Percentiles rank a stretch among this genome's conserved stretches.
phyloP scores from a whole-genome alignment of 1,284 basidiomycete genomes.

The Leccinum subspadiceum region DNA sequence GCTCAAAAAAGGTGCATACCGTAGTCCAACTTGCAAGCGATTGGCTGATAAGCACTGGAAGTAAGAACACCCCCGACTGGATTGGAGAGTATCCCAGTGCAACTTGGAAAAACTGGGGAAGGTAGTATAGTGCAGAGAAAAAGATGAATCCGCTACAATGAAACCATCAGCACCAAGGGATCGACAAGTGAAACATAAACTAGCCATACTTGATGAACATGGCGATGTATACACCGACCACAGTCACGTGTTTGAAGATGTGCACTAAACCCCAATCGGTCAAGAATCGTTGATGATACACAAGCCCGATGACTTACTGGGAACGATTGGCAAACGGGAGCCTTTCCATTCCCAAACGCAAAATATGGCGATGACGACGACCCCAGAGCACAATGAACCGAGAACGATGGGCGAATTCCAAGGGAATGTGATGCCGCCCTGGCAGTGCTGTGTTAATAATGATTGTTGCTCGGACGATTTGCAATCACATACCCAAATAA shows the following conservation, averaged over 20 bases:
- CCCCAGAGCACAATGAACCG: constrained; percentile 57
- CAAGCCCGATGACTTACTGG: constrained; percentile 44
- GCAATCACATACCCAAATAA: constrained; percentile 61
- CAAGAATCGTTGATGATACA: neutral
- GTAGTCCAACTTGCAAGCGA: constrained; percentile 54
- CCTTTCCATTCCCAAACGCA: constrained; percentile 73
- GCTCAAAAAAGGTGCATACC: constrained; percentile 36
- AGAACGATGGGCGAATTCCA: constrained; percentile 67
- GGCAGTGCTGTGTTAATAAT: constrained; percentile 3
- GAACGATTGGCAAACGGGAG: constrained; percentile 65
- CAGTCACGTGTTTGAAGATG: constrained; percentile 72
- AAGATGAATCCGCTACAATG: constrained; percentile 52
- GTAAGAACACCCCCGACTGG: constrained; percentile 32
- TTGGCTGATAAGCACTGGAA: constrained; percentile 49
- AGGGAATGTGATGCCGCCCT: constrained; percentile 70
- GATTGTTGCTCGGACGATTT: neutral
- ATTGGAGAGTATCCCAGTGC: constrained; percentile 49
- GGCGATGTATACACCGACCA: constrained; percentile 63
- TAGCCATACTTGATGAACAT: constrained; percentile 61
- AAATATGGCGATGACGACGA: constrained; percentile 56
- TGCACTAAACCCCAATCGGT: constrained; percentile 45
- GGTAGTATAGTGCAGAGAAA: constrained; percentile 60
- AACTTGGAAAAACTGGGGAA: constrained; percentile 77
- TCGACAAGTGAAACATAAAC: neutral
- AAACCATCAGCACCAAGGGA: neutral